Evolutionary conservation across 169 alveolate species (phyloP), one percentile per base, ranked within the genome.

Genomic region (Theileria orientalis): DNA sequence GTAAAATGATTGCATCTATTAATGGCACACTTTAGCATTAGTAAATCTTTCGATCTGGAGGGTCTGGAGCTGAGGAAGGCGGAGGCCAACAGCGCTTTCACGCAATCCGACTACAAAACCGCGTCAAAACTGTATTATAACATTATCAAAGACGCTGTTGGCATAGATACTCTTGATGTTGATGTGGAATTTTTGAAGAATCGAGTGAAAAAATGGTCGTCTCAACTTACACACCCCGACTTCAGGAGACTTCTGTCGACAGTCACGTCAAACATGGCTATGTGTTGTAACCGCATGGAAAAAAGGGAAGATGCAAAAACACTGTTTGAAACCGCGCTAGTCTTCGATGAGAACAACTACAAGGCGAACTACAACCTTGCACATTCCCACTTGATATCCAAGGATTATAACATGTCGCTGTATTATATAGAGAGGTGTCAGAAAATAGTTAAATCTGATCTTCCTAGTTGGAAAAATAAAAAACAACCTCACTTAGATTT

Each of bases 331-430:
- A 69, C 72, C 32, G 46, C 73, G 16, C 54, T 82, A 13, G 2
- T 35, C 16, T 30, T 74, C 5, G 89, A 82, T 56, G 66, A 66
- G 13, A 29, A 56, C 41, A 82, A 82, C 82, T 82, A 82, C 64
- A 82, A 82, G 35, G 84, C 89, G 51, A 76, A 69, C 42, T 82
- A 73, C 33, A 37, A 82, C 61, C 47, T 74, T 40, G 77, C 70
- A 33, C 62, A 67, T 42, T 68, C 56, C 29, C 37, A 42, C 47
- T 13, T 74, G 35, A 54, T 35, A 19, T 46, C 40, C 23, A 82
- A 63, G 27, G 82, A 67, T 44, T 66, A 29, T 71, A 30, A 54
- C 35, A 29, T 25, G 52, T 67, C 89, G 9, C n/a, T 79, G 67
- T 23, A 21, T 19, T 27, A 30, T 37, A 61, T 79, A n/a, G 60